Base-by-base conservation (phyloP, 306 rosid genomes). In the Luffa acutangula region DNA sequence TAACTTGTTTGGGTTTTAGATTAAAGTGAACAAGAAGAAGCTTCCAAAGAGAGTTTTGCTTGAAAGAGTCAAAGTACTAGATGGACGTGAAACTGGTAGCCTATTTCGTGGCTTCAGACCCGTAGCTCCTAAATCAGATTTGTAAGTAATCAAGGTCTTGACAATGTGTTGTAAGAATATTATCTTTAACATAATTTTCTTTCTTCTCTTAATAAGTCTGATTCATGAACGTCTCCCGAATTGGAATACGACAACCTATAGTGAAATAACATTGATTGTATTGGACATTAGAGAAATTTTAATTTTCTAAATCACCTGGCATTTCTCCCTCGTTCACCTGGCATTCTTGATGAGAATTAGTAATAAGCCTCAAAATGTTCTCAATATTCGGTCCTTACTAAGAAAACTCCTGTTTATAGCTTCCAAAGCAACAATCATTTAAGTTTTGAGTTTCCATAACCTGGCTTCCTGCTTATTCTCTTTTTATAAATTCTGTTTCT, bases 41-140 rank as follows among this genome's bases (percentile, higher is more conserved):
- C 95, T 94, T 76, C 53, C 92, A 48, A 88, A 3, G 86, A 91
- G 88, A 53, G 97, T 76, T 78, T 87, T 91, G 59, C 75, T 85
- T 67, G 88, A 92, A 86, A 86, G 97, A 86, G 87, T 81, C 77
- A 89, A 86, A 79, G 83, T 87, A 60, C 82, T 91, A 66, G 83
- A 84, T 52, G 89, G 56, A 82, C 89, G 82, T 14, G 89, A 84
- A 80, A 84, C 85, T 25, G 92, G 87, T 81, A 86, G 82, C 82
- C 86, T 88, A 43, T 88, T 94, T 76, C 84, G 80, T 77, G 89
- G 91, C 82, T 91, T 90, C 81, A 88, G 85, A 86, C 90, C 97
- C 6, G 75, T 92, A 67, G 96, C 93, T 84, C 78, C 89, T 45
- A 78, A 88, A 54, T 83, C 92, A 49, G 97, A 92, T 72, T 79